Percentiles rank a stretch among this genome's conserved stretches.
phyloP scores from a whole-genome alignment of 1,139 yeast species.

The Pichia sp. region DNA sequence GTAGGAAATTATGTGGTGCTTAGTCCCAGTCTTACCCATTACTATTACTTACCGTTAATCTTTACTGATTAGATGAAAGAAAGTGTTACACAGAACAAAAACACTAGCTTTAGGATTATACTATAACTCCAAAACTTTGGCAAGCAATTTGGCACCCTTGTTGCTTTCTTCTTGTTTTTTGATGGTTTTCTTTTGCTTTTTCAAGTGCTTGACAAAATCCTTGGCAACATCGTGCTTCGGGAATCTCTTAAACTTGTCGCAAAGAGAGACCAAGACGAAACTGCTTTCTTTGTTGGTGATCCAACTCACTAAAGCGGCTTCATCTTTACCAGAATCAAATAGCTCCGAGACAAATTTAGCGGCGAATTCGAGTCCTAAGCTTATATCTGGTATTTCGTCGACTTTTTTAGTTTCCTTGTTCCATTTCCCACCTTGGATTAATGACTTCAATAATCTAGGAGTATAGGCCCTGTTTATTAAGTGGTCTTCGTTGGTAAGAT shows the following conservation, averaged over 20 bases:
- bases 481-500: conserved; percentile 62
- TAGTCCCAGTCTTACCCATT: background rate
- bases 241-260: conserved; percentile 43
- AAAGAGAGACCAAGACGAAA: conserved; percentile 70
- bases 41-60: background rate
- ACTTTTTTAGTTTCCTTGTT: conserved; percentile 52
- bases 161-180: conserved; percentile 48
- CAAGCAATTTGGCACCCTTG: conserved; percentile 75
- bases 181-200: conserved; percentile 47
- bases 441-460: conserved; percentile 69
- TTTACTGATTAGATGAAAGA: background rate
- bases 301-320: conserved; percentile 59
- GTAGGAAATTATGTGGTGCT: background rate
- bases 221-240: conserved; percentile 37
- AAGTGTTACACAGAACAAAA: background rate
- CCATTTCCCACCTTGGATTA: conserved; percentile 85
- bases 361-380: conserved; percentile 64
- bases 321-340: conserved; percentile 42
- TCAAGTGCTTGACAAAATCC: conserved; percentile 50
- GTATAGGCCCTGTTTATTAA: conserved; percentile 69
- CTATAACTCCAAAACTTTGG: conserved; percentile 31
- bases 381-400: conserved; percentile 42
- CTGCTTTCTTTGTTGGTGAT: conserved; percentile 65
- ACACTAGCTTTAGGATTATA: background rate
- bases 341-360: conserved; percentile 47